A percentile compares a stretch with the other conserved stretches of the same genome.
Conservation (phyloP, 2,329 filamentous ascomycete genomes). For the Incumbomyces lentus region DNA sequence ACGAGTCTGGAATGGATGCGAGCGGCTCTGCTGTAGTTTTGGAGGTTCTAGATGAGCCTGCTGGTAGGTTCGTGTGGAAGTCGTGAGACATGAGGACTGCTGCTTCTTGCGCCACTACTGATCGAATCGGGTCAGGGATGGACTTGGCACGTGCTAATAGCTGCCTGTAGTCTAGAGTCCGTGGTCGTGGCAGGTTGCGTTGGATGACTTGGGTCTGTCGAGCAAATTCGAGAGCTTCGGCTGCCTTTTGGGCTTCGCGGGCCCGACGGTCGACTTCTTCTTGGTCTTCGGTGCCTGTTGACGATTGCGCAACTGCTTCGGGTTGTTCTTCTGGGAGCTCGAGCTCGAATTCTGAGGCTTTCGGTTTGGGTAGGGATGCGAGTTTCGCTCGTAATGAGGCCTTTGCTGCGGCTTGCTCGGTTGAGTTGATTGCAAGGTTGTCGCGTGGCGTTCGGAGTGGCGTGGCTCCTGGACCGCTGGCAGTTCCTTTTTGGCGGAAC, state of each 20-base stretch:
- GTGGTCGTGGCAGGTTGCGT: conserved; percentile 66
- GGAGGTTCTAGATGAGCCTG: conserved; percentile 51
- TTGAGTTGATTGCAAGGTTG: conserved; percentile 71
- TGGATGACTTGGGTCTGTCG: conserved; percentile 89
- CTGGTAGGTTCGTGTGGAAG: conserved; percentile 61
- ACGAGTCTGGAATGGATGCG: conserved; percentile 57
- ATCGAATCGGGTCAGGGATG: conserved; percentile 53
- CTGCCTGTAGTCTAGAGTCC: conserved; percentile 57
- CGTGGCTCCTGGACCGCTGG: conserved; percentile 68
- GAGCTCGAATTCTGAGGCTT: conserved; percentile 87
- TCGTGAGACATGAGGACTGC: conserved; percentile 75
- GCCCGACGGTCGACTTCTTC: conserved; percentile 68
- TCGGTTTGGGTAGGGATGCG: conserved; percentile 79
- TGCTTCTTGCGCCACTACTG: conserved; percentile 64
- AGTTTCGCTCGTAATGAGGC: conserved; percentile 54
- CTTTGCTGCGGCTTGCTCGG: conserved; percentile 58
- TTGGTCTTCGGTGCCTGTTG: conserved; percentile 42
- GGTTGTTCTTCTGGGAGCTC: conserved; percentile 67
- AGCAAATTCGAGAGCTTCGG: conserved; percentile 60
- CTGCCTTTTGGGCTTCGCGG: conserved; percentile 50
- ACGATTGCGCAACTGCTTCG: conserved; percentile 51
- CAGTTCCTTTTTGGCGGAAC: conserved; percentile 55
- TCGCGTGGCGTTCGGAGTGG: conserved; percentile 83
- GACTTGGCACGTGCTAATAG: conserved; percentile 55
- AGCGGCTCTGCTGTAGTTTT: conserved; percentile 44